Percentiles rank a stretch among this genome's conserved stretches.
Conservation (phyloP, 768 basidiomycete species). For the Lactifluus subvellereus region DNA sequence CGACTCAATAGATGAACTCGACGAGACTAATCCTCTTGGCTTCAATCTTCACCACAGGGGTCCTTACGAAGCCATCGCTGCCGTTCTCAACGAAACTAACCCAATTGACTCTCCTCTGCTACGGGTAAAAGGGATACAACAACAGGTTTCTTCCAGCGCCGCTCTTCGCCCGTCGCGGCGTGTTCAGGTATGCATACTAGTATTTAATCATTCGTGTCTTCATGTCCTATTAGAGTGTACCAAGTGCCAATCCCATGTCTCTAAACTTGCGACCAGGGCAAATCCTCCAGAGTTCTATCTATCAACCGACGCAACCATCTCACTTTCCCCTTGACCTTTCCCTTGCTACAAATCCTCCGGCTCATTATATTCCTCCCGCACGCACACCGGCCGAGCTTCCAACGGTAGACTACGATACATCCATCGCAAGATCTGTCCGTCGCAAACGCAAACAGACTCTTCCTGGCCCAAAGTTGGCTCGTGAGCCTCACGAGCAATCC, state of each 20-base stretch:
- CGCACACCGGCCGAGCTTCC: background rate
- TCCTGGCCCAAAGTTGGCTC: background rate
- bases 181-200: slow-evolving; percentile 4
- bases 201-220: background rate
- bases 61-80: slow-evolving; percentile 61
- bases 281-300: slow-evolving; percentile 28
- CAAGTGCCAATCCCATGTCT: slow-evolving; percentile 24
- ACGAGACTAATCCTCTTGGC: slow-evolving; percentile 69
- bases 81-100: slow-evolving; percentile 16
- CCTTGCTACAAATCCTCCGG: slow-evolving; percentile 7
- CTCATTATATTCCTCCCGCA: slow-evolving; percentile 7
- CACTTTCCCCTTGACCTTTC: slow-evolving; percentile 16
- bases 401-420: background rate
- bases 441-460: slow-evolving; percentile 20
- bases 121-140: slow-evolving; percentile 7
- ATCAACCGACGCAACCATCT: slow-evolving; percentile 15
- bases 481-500: slow-evolving; percentile 4
- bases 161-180: slow-evolving; percentile 2
- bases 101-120: slow-evolving; percentile 17
- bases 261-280: slow-evolving; percentile 32
- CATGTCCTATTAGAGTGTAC: slow-evolving; percentile 9
- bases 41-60: slow-evolving; percentile 58
- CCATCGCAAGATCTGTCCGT: background rate
- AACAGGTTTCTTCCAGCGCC: slow-evolving; percentile 9
- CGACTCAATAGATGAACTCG: slow-evolving; percentile 73